phyloP scores from a whole-genome alignment of 139 green algal species.

The Chlorella vulgaris region DNA sequence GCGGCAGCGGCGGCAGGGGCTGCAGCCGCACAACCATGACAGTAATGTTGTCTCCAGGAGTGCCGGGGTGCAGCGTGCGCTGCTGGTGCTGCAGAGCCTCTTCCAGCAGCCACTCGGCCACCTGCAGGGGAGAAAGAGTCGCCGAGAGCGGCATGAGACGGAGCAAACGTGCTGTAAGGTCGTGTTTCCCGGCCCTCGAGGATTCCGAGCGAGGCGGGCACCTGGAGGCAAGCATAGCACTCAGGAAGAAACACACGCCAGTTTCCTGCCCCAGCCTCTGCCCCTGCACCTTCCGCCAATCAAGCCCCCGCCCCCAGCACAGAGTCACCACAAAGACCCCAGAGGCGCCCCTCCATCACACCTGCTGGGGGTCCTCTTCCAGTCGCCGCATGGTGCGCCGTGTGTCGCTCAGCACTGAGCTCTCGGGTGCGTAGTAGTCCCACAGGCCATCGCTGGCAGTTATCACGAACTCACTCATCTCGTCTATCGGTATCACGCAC shows the following conservation, averaged over 20 bases:
- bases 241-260: too few species aligned
- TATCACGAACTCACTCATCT: conserved; percentile 44
- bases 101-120: conserved; percentile 41
- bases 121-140: not conserved
- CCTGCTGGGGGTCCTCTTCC: conserved; percentile 28
- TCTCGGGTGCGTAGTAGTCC: conserved; percentile 51
- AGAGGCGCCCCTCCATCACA: too few species aligned
- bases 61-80: conserved; percentile 28
- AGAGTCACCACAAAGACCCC: too few species aligned
- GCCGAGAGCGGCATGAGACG: not conserved
- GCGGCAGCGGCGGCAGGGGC: conserved; percentile 31
- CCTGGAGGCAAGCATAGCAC: too few species aligned
- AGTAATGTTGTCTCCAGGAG: conserved; percentile 46
- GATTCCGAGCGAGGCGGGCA: too few species aligned
- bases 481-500: conserved; percentile 18
- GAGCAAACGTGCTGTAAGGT: too few species aligned
- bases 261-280: too few species aligned
- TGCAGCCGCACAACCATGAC: conserved; percentile 39
- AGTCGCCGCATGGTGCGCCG: conserved; percentile 22
- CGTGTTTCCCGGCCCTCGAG: too few species aligned
- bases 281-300: not conserved
- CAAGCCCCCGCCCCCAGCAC: not conserved
- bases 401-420: conserved; percentile 34
- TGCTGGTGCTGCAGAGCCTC: conserved; percentile 32
- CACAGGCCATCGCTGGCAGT: conserved; percentile 46